phyloP scores from a whole-genome alignment of 306 rosid species.

The Potentilla sterilis region DNA sequence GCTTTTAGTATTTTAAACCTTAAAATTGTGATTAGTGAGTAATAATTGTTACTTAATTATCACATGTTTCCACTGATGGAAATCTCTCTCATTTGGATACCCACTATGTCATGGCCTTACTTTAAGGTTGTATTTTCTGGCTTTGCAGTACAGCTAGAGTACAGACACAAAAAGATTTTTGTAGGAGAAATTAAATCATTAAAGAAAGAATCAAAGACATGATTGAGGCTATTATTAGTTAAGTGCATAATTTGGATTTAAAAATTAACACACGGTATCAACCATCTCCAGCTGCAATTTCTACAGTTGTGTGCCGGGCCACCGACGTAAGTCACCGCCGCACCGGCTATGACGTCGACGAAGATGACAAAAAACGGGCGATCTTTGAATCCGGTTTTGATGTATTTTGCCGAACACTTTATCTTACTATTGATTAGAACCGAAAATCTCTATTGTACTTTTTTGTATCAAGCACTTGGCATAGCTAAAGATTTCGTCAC shows the following conservation, averaged over 20 bases:
- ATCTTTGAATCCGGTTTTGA: no score
- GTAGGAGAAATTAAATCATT: neutral
- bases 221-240: neutral
- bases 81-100: neutral
- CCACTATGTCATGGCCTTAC: neutral
- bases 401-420: no score
- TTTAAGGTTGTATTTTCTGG: neutral
- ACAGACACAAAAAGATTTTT: neutral
- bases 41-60: neutral
- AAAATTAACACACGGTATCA: neutral
- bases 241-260: neutral
- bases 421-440: no score
- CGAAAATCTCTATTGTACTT: no score
- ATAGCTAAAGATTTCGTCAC: no score
- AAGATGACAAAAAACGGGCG: neutral
- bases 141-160: neutral
- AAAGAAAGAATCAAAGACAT: neutral
- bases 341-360: neutral
- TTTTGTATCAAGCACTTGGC: no score
- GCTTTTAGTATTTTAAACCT: neutral
- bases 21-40: neutral
- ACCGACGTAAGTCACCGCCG: no score
- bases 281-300: neutral
- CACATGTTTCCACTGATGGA: neutral
- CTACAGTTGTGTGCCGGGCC: neutral